Base-by-base conservation (phyloP, 1,284 basidiomycete species). In the Cystobasidium slooffiae region DNA sequence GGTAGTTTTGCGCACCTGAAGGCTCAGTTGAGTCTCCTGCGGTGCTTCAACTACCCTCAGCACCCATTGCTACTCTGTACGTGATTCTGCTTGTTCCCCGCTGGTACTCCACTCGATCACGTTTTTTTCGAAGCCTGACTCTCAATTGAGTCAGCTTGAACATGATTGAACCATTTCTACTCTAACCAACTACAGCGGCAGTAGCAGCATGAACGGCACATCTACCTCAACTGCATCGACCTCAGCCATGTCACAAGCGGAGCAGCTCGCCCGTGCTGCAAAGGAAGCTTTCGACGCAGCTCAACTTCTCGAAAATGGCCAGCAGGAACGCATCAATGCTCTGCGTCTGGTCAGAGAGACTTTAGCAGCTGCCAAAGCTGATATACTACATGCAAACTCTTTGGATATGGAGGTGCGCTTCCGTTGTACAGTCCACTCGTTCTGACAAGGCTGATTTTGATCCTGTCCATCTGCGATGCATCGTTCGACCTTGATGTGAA, bases 271-370 rank as follows among this genome's bases (percentile, higher is more conserved):
- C 53, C 86, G 86, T 79, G 86, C 86, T 3, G 92, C 93, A 22
- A 93, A 93, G 81, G 81, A 84, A 18, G 91, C 94, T 0, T 97
- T 95, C 79, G 90, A 94, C 78, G 86, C 86, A 14, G 93, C 93
- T 10, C 94, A 96, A 81, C 86, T 95, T 22, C 85, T 95, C 67
- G 84, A 87, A 51, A 82, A 88, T 0, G 80, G 85, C 0, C 18
- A 44, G 31, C 39, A 18, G 14, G 88, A 92, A 78, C 87, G 93
- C 43, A 85, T 90, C 76, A 84, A 84, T 14, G 93, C 93, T 0
- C 85, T 97, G 1, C 82, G 87, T 73, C 85, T 86, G 68, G 92
- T 97, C 78, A 86, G 86, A 53, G 83, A 85, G 47, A 87, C 90
- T 66, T 87, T 97, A 49, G 86, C 87, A 55, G 81, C 83, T 18